Conservation (phyloP, 2,329 filamentous ascomycete genomes). For the Trichophyton verrucosum region DNA sequence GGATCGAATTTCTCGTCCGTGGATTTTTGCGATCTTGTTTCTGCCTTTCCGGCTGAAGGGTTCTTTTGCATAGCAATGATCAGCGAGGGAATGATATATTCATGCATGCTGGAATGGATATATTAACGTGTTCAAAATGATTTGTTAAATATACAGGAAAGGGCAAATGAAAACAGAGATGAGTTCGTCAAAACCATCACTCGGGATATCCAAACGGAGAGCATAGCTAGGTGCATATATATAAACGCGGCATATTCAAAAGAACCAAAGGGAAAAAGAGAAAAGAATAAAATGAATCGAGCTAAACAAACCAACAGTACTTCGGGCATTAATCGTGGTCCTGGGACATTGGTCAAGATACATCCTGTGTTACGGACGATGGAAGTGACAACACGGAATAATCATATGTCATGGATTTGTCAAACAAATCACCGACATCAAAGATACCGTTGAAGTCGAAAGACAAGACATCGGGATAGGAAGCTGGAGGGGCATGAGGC, state of each 20-base stretch:
- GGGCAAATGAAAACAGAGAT: not conserved
- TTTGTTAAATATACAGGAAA: slow-evolving; percentile 1
- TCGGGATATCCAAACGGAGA: not conserved
- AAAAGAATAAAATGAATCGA: not conserved
- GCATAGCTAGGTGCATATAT: not conserved
- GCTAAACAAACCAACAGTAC: not conserved
- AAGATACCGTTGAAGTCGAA: slow-evolving; percentile 1
- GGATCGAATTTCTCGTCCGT: no score
- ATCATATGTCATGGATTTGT: slow-evolving; percentile 1
- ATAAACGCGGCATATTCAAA: not conserved
- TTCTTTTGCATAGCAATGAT: not conserved
- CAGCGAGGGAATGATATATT: not conserved
- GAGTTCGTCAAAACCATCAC: not conserved
- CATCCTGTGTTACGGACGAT: not conserved
- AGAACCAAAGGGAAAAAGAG: not conserved
- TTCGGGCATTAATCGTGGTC: not conserved
- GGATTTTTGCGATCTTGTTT: not conserved
- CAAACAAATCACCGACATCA: not conserved
- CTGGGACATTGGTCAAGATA: not conserved
- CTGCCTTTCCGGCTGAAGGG: not conserved
- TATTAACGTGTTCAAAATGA: not conserved
- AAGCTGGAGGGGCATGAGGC: not conserved
- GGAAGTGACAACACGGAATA: not conserved
- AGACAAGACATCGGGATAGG: not conserved
- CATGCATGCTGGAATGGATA: not conserved